phyloP scores from a whole-genome alignment of 495 filamentous ascomycete species.

The Astrocystis sublimbata region DNA sequence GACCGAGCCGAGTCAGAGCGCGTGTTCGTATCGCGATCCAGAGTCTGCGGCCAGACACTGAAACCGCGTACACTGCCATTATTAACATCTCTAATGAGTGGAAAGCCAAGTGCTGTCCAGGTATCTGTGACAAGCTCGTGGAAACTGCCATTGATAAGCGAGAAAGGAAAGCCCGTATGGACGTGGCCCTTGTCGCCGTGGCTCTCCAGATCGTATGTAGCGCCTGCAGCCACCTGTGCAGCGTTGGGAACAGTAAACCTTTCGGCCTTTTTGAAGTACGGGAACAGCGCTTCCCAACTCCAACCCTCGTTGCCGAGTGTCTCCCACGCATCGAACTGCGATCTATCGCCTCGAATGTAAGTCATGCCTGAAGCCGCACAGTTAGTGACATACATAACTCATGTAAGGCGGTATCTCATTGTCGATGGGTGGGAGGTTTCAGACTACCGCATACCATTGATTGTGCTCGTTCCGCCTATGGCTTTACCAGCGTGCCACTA shows the following conservation, averaged over 20 bases:
- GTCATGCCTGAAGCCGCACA: conserved; percentile 43
- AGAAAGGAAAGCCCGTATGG: conserved; percentile 49
- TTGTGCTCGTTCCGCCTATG: conserved; percentile 53
- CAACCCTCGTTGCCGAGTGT: conserved; percentile 56
- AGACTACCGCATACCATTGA: conserved; percentile 45
- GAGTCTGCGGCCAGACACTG: conserved; percentile 40
- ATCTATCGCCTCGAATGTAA: conserved; percentile 53
- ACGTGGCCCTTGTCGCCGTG: conserved; percentile 51
- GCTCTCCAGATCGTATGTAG: conserved; percentile 46
- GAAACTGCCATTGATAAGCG: conserved; percentile 33
- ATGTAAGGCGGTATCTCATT: not conserved
- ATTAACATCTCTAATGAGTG: conserved; percentile 43
- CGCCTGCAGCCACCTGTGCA: conserved; percentile 43
- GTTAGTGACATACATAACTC: not conserved
- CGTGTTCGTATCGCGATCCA: conserved; percentile 33
- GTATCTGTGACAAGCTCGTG: conserved; percentile 29
- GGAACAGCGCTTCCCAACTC: conserved; percentile 52
- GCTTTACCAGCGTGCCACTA: conserved; percentile 50
- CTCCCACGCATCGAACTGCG: conserved; percentile 63
- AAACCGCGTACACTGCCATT: conserved; percentile 44
- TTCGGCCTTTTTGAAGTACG: conserved; percentile 50
- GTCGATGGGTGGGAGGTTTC: not conserved
- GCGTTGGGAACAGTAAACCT: conserved; percentile 39
- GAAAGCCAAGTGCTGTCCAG: conserved; percentile 37
- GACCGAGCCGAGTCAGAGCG: conserved; percentile 39